Evolutionary conservation across 257 asterid species (phyloP), one percentile per base, ranked within the genome.

Genomic region (Scutellaria barbata): DNA sequence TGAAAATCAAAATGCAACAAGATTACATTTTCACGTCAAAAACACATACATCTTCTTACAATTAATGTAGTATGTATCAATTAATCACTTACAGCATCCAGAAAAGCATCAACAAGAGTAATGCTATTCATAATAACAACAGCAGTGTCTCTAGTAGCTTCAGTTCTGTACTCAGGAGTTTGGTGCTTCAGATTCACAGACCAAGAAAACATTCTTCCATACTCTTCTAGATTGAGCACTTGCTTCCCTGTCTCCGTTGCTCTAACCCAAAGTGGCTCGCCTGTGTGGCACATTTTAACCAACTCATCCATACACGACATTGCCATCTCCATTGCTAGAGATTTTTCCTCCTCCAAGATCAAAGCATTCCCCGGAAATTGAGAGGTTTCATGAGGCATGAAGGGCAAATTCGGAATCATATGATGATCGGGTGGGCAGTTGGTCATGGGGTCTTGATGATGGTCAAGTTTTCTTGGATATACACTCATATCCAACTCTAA

Each of bases 51-150:
- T 41, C 2, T n/a, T n/a, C n/a, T n/a, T n/a, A n/a, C n/a, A n/a
- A n/a, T n/a, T n/a, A n/a, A n/a, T n/a, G n/a, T n/a, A n/a, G n/a
- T n/a, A n/a, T n/a, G 2, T 42, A 8, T 10, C 7, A 41, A 41
- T 42, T 10, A 8, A 6, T 7, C 10, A 75, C 88, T 81, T 80
- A 94, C 99, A 2, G 99, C 93, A 80, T 94, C 95, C 43, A 91
- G 80, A 74, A 94, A 87, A 0, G 96, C 98, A 70, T 94, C 96
- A 50, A 94, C 98, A 1, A 94, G 87, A 25, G 96, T 94, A 37
- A 89, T 88, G 82, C 96, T 86, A 63, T 94, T 94, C 96, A 91
- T 94, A 7, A 94, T 94, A 5, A 94, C 95, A 6, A 94, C 95
- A 0, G 92, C 87, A 8, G 82, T 85, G 58, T 84, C 87, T 41